Evolutionary conservation across 176 grass and related monocot species (phyloP).

Genomic region (Carex scoparia): DNA sequence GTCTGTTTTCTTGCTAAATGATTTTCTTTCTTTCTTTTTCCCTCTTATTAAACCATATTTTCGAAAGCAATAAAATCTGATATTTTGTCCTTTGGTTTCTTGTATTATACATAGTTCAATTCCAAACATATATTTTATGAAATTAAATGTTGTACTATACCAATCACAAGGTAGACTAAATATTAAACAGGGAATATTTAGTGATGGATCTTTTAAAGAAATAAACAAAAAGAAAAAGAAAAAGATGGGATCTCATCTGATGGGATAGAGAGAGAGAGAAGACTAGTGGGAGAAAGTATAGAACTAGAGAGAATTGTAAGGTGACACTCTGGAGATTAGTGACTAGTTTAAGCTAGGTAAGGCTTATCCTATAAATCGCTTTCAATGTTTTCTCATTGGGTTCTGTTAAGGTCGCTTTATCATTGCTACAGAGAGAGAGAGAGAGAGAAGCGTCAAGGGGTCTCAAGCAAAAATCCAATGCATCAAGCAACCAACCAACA

Average conservation of each 20-base stretch:
- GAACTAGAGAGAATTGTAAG: neutral
- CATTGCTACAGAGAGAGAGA: neutral
- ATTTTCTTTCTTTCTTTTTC: neutral
- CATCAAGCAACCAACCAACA: conserved; percentile 22
- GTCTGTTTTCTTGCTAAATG: neutral
- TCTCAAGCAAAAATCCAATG: conserved; percentile 20
- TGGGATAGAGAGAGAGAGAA: neutral
- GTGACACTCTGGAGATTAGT: conserved; percentile 6
- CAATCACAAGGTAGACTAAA: neutral
- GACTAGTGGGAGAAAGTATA: neutral
- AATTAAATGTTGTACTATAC: neutral
- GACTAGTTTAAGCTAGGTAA: conserved; percentile 14
- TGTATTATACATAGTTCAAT: neutral
- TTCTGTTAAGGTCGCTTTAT: conserved; percentile 25
- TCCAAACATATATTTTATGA: neutral
- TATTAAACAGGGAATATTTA: neutral
- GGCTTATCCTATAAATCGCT: conserved; percentile 25
- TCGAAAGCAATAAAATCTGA: neutral
- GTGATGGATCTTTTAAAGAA: neutral
- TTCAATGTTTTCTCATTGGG: conserved; percentile 20
- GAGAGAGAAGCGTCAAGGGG: neutral
- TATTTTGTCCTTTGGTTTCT: neutral
- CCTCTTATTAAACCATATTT: neutral
- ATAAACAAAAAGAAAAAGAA: neutral
- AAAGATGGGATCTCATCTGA: neutral